Evolutionary conservation across 1,139 yeast genomes (phyloP), one percentile per base, ranked within the genome.

Genomic region (Oligophagozyma castellii): DNA sequence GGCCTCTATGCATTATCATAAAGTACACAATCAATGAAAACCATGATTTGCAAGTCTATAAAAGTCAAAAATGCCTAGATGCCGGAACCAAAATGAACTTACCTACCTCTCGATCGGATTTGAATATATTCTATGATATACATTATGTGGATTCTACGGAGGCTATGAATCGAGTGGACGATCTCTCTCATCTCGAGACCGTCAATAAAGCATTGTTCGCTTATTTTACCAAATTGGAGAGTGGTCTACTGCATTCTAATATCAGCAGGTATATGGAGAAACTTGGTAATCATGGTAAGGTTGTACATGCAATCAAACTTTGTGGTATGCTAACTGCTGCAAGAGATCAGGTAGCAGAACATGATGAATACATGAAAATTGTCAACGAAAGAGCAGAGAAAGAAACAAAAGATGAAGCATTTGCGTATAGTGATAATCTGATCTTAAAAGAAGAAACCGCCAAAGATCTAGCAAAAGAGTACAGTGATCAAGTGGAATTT

Each of bases 291-390:
- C 73, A 69, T 38, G 84, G 81, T 2, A 67, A 67, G 44, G 58
- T 73, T 6, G 64, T 70, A 1, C 70, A 70, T 27, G 70, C 93
- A 0, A 67, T 80, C 22, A 67, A 73, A 38, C 48, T 70, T 16
- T 78, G 69, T 49, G 94, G 94, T 0, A 36, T 43, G 30, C 28
- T 50, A 10, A n/a, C n/a, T n/a, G 53, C 49, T 3, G 40, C 44
- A 5, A 18, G 31, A 7, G 8, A 7, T 7, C 8, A 7, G 10
- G 20, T 18, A 10, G 20, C 10, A 10, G 20, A 18, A 18, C 8
- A 10, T 18, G 20, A 18, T 18, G 10, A 7, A 7, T 7, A 10
- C 8, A 7, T 10, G 7, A 10, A 7, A 18, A 18, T 10, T 7
- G 10, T 7, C 16, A 26, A 8, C 19, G 21, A 11, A 27, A 29